Conservation (phyloP, 2,329 filamentous ascomycete species). For the Cladosporium sp. region DNA sequence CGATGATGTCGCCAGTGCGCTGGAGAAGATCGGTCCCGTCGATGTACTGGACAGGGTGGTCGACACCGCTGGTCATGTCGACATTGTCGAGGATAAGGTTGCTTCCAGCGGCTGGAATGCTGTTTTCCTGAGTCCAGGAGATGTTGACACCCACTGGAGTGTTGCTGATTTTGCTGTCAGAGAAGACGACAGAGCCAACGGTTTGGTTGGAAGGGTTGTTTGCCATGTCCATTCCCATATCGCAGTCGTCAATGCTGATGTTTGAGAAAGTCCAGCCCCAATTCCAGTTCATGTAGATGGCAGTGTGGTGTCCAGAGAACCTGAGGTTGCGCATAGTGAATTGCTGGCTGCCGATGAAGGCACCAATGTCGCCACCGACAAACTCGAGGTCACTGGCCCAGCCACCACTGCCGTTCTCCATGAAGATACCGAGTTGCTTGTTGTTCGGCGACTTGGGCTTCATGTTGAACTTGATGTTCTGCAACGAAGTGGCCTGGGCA, state of each 20-base stretch:
- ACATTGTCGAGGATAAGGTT: constrained; percentile 86
- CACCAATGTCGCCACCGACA: constrained; percentile 57
- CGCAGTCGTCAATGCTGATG: constrained; percentile 43
- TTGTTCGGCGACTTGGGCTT: constrained; percentile 38
- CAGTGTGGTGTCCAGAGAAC: constrained; percentile 47
- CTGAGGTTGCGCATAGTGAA: constrained; percentile 50
- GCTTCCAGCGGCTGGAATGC: constrained; percentile 65
- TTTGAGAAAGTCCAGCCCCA: constrained; percentile 49
- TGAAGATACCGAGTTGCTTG: constrained; percentile 44
- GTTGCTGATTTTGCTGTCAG: constrained; percentile 75
- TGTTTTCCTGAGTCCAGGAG: constrained; percentile 38
- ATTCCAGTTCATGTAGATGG: constrained; percentile 53
- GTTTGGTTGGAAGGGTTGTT: constrained; percentile 53
- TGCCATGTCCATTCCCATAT: constrained; percentile 48
- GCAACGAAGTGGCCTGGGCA: constrained; percentile 55
- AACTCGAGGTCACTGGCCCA: constrained; percentile 58
- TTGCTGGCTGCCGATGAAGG: constrained; percentile 62
- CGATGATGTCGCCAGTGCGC: constrained; percentile 63
- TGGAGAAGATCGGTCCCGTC: constrained; percentile 60
- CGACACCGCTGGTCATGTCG: constrained; percentile 65
- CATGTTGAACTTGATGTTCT: constrained; percentile 60
- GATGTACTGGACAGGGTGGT: constrained; percentile 59
- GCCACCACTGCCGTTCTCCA: constrained; percentile 31
- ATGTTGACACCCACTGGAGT: constrained; percentile 75
- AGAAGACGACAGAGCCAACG: constrained; percentile 78